Base-by-base conservation (phyloP, 805 yeast species). In the Candida caryicola region DNA sequence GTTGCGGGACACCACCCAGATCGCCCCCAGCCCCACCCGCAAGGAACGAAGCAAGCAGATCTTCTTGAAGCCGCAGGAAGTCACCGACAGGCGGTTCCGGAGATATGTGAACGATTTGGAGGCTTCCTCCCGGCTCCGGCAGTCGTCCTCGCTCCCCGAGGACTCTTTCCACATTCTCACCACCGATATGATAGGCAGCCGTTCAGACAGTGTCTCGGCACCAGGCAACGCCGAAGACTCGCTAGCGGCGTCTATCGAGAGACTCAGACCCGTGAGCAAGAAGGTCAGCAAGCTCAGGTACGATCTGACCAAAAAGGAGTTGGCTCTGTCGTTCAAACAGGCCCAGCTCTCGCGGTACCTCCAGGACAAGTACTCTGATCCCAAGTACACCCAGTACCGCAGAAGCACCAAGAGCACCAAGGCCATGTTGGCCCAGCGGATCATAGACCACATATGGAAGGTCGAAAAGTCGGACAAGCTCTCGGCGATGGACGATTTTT, bases 361-460 rank as follows among this genome's bases (percentile, higher is more conserved):
- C 17, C 33, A 41, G 7, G 21, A 36, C 9, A 43, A 29, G 30
- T 36, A 41, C 23, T 17, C 27, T 9, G 38, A 31, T 2, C 35
- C 41, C 14, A 40, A 40, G 17, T 42, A 14, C 18, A 9, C 41
- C 10, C 23, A 26, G 9, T 27, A 29, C 16, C 37, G 37, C 18
- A 34, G 29, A n/a, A 28, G 40, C 16, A 33, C 23, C n/a, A 26
- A 25, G 2, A 28, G 34, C 12, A 37, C 39, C 27, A 56, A 57
- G 41, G 29, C 34, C 8, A 32, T 44, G 33, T 37, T 52, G 29
- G 58, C 59, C 2, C 49, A 58, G 3, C 35, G 40, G 4, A 66
- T 73, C 14, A 43, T 73, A 23, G 38, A 43, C 3, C 47, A 56
- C 5, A 47, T 65, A 8, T 73, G 78, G 78, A 42, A 51, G 6